These are phyloP conservation scores for Fraxinus americana DNA, from an alignment of 257 asterid species.

Conservation along the genomic window DNA sequence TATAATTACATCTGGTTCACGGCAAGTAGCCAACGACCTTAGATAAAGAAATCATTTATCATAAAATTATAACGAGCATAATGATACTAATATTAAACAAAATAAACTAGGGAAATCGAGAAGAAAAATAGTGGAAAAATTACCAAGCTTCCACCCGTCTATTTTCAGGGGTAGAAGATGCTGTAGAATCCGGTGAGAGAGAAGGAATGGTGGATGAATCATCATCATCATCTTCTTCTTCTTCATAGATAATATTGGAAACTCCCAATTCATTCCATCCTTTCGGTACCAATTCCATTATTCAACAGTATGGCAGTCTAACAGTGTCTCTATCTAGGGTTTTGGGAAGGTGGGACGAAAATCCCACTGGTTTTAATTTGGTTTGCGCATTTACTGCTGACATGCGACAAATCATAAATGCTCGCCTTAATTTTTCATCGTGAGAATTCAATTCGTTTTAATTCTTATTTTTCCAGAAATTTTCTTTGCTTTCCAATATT, in stretches of 20 bases:
- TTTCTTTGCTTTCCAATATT: too few relatives aligned
- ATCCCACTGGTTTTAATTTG: background rate
- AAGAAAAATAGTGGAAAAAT: background rate
- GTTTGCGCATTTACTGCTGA: conserved; percentile 47
- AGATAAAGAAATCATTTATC: background rate
- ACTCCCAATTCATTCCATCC: conserved; percentile 64
- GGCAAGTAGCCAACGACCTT: conserved; percentile 43
- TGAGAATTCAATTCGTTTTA: background rate
- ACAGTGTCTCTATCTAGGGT: background rate
- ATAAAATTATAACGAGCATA: background rate
- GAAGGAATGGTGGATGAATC: conserved; percentile 45
- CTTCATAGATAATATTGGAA: conserved; percentile 76
- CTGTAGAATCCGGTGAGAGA: conserved; percentile 37
- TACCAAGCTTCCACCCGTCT: conserved; percentile 41
- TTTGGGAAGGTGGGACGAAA: too few relatives aligned
- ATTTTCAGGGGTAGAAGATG: conserved; percentile 43
- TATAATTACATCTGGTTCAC: conserved; percentile 67
- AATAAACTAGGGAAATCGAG: background rate
- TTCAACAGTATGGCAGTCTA: background rate
- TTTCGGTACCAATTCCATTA: conserved; percentile 28
- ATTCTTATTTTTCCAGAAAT: background rate
- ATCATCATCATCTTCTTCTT: conserved; percentile 45
- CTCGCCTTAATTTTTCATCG: conserved; percentile 7
- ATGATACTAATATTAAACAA: background rate
- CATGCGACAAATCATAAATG: conserved; percentile 72